Base-by-base conservation (phyloP, 257 asterid genomes). In the Lantana camara region DNA sequence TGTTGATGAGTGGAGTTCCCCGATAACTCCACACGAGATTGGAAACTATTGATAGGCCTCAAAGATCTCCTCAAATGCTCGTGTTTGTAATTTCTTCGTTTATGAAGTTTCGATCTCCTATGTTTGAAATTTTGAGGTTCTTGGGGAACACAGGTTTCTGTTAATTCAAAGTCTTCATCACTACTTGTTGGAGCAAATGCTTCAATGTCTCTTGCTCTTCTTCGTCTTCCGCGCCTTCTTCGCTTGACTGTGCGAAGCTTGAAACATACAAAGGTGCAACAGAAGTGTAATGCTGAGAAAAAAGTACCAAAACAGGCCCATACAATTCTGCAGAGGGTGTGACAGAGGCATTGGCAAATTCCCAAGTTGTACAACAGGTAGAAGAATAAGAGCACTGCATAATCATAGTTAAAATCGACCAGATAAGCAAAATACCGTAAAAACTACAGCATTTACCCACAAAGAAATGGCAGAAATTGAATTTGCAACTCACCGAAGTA, bases 291-390 rank as follows among this genome's bases (percentile, higher is more conserved):
- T 11, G 75, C 41, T 0, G 83, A 76, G 71, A 88, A 82, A 29
- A 72, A 85, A 10, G 86, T 72, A 0, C 82, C 51, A 38, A 81
- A 80, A 51, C 83, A 82, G 21, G 88, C 82, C 85, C 86, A 77
- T 19, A 66, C 51, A 17, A 73, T 35, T 78, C 85, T 75, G 48
- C 77, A 81, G 17, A 83, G 47, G 12, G 63, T 73, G 41, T 37
- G 82, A 59, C 85, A 80, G 46, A 88, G 75, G 85, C 96, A 88
- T 63, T 78, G 88, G 64, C 86, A 82, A 67, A 91, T 80, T 7
- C 96, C 96, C 78, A 91, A 63, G 75, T 82, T 85, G 88, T 69
- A 84, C 23, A 84, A n/a, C n/a, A 91, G 71, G 60, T 82, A 91
- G 48, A 88, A 74, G 85, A 85, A 86, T 17, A 88, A 57, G 20